Base-by-base conservation (phyloP, 2,329 filamentous ascomycete genomes). In the Tolypocladium nubicola region DNA sequence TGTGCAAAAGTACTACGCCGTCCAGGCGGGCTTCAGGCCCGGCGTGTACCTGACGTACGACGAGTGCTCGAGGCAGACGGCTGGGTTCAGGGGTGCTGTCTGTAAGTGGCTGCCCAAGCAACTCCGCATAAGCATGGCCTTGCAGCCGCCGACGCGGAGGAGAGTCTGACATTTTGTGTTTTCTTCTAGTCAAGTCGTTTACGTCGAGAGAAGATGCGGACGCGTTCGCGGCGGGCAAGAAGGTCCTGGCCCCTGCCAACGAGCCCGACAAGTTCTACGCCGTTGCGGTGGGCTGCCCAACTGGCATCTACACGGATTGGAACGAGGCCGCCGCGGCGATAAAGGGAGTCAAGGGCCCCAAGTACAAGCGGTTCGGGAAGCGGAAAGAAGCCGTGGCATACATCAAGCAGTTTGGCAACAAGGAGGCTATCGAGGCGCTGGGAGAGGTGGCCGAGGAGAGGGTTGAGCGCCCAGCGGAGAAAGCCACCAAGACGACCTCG, bases 321-420 rank as follows among this genome's bases (percentile, higher is more conserved):
- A 71, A 80, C 14, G 82, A 85, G 47, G 89, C 88, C 13, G 79
- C 87, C 60, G 77, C 84, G 61, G 88, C 93, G 61, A 89, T 94
- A 60, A 83, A 78, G 38, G 89, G 87, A 2, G 86, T 85, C 67
- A 86, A 86, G 64, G 85, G 84, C 6, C 82, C 83, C 45, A 84
- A 84, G 63, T 84, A 88, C 70, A 88, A 86, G 70, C 87, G 82
- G 60, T 92, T 91, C 62, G 71, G 75, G 4, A 87, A 82, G 1
- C 77, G 80, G 33, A 78, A 77, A 58, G 90, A 95, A 70, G 93
- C 93, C 0, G 84, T 93, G 66, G 83, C 83, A 23, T 97, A 89
- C 68, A 88, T 96, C 55, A 73, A 72, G 59, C 67, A 73, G 62
- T 71, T 73, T 56, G 76, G 75, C n/a, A 75, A 72, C 59, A 69